These are phyloP conservation scores for Arthrobotrys sinensis DNA, from an alignment of 2,329 filamentous ascomycete species.

Conservation along the genomic window DNA sequence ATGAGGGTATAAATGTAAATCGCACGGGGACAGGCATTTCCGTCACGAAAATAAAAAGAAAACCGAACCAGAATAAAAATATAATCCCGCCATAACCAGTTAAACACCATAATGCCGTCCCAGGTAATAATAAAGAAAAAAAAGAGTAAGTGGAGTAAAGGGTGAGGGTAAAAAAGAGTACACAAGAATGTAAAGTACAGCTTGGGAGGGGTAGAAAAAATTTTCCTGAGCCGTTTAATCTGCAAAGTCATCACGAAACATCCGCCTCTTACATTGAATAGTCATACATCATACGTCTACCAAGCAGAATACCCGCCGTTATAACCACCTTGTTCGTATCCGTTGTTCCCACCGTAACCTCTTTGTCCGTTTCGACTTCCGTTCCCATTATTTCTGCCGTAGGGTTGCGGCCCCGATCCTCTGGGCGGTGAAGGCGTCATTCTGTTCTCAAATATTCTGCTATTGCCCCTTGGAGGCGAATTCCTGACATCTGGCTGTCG, in stretches of 20 bases:
- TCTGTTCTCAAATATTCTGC: conserved; percentile 45
- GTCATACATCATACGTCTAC: conserved; percentile 21
- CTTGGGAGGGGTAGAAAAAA: neutral
- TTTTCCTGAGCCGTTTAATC: neutral
- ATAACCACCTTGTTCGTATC: conserved; percentile 39
- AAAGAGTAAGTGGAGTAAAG: neutral
- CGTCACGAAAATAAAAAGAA: conserved; percentile 20
- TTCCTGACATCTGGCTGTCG: conserved; percentile 33
- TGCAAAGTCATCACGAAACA: conserved; percentile 1
- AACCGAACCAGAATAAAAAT: neutral
- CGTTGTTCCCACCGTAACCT: conserved; percentile 29
- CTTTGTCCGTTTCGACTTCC: conserved; percentile 5
- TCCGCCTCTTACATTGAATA: conserved; percentile 2
- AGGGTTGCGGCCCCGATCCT: conserved; percentile 3
- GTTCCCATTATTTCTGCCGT: conserved; percentile 27
- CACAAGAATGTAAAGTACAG: conserved; percentile 1
- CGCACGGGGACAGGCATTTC: conserved; percentile 16
- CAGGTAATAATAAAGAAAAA: conserved; percentile 17
- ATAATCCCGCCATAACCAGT: conserved; percentile 38
- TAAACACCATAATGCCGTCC: conserved; percentile 52
- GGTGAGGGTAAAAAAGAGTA: neutral
- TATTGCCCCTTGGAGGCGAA: conserved; percentile 46
- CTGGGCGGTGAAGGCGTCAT: conserved; percentile 10
- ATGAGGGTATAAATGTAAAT: conserved; percentile 51
- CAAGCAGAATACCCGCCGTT: conserved; percentile 29